Evolutionary conservation across 768 basidiomycete species (phyloP).

Genomic region (Punctularia strigosozonata): DNA sequence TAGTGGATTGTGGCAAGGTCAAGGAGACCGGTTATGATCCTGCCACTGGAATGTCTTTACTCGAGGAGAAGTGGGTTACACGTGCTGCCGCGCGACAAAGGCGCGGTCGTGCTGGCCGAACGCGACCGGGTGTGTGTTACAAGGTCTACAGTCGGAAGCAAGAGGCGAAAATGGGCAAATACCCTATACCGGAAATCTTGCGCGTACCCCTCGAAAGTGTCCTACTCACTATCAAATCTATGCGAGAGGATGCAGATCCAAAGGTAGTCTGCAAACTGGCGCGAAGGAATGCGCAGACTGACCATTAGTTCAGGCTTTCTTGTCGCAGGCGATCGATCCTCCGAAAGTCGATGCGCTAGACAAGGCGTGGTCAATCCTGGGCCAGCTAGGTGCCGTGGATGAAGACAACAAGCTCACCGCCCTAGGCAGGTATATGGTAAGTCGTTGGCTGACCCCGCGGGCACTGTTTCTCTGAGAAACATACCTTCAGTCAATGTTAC

Average conservation of each 20-base stretch:
- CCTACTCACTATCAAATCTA: conserved; percentile 71
- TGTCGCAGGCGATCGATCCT: conserved; percentile 73
- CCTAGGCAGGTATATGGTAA: conserved; percentile 69
- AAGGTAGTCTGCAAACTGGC: too few relatives aligned
- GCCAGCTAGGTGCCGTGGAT: conserved; percentile 71
- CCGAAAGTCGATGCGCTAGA: conserved; percentile 69
- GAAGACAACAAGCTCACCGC: conserved; percentile 58
- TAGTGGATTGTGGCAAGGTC: conserved; percentile 75
- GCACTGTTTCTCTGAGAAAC: conserved; percentile 3
- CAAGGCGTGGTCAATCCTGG: conserved; percentile 58
- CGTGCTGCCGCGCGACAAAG: conserved; percentile 75
- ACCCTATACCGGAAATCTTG: conserved; percentile 80
- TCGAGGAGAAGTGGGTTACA: conserved; percentile 73
- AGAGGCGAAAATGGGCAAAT: conserved; percentile 55
- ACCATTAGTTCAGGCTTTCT: conserved; percentile 55
- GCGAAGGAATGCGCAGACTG: too few relatives aligned
- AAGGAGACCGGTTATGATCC: conserved; percentile 73
- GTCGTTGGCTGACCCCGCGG: too few relatives aligned
- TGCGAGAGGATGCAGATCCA: conserved; percentile 67
- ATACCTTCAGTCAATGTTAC: conserved; percentile 58
- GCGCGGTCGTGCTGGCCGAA: conserved; percentile 84
- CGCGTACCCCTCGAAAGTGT: conserved; percentile 79
- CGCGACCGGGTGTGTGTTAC: conserved; percentile 72
- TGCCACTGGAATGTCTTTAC: conserved; percentile 55
- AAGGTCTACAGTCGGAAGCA: conserved; percentile 75